phyloP scores from a whole-genome alignment of 345 rosid genomes.

The Boechera stricta region DNA sequence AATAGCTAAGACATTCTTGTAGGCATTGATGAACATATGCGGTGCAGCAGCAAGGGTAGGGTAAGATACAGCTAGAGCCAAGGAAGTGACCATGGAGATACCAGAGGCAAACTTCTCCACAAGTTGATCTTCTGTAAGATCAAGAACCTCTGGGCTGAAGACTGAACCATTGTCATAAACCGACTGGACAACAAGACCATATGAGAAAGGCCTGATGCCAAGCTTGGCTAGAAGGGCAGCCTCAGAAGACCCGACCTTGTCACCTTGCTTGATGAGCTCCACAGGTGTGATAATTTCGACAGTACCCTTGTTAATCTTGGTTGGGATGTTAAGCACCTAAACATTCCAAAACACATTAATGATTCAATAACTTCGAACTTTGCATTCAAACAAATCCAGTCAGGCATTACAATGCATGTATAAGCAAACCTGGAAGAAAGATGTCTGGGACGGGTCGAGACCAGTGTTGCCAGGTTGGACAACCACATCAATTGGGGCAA shows the following conservation, averaged over 20 bases:
- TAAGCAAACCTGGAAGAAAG: conserved; percentile 81
- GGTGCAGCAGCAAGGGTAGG: conserved; percentile 82
- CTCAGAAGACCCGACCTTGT: conserved; percentile 84
- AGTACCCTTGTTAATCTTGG: conserved; percentile 89
- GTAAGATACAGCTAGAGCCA: conserved; percentile 78
- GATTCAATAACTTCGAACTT: neutral
- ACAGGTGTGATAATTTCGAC: conserved; percentile 87
- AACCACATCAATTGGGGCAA: conserved; percentile 95
- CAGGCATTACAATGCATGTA: neutral
- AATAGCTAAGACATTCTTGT: conserved; percentile 79
- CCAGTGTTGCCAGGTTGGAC: conserved; percentile 99
- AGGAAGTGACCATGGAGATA: conserved; percentile 83
- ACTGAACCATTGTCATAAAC: conserved; percentile 91
- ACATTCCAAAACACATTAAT: neutral
- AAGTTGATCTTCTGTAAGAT: conserved; percentile 84
- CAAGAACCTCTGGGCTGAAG: conserved; percentile 91
- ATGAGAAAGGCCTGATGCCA: conserved; percentile 78
- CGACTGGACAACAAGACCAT: conserved; percentile 74
- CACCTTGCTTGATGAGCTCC: conserved; percentile 80
- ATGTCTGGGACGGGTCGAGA: conserved; percentile 96
- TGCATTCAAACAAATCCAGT: neutral
- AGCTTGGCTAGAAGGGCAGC: conserved; percentile 81
- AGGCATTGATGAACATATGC: conserved; percentile 73
- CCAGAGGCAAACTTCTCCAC: conserved; percentile 77
- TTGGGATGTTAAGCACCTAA: conserved; percentile 78